Evolutionary conservation across 1,284 basidiomycete genomes (phyloP).

Genomic region (Leccinum pachyderme): DNA sequence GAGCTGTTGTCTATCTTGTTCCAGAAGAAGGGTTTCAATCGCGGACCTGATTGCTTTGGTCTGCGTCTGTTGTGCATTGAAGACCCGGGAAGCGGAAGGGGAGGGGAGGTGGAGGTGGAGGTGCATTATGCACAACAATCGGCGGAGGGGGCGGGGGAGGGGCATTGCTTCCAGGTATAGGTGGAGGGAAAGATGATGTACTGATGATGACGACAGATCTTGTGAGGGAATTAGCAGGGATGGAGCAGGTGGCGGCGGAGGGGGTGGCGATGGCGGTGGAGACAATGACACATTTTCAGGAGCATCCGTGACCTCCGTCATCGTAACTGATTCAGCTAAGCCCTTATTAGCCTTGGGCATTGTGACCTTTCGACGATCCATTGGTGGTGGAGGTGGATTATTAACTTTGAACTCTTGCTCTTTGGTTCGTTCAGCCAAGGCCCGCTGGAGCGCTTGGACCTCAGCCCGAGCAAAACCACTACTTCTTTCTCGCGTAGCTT

Average conservation of each 20-base stretch:
- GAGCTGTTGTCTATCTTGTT: slow-evolving; percentile 61
- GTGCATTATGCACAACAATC: no score
- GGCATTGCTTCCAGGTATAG: neutral
- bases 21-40: slow-evolving; percentile 89
- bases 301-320: slow-evolving; percentile 1
- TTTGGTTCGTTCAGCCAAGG: slow-evolving; percentile 52
- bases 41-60: slow-evolving; percentile 38
- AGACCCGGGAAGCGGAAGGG: slow-evolving; percentile 25
- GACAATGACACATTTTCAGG: slow-evolving; percentile 4
- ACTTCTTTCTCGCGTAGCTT: slow-evolving; percentile 70
- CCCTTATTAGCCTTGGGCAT: slow-evolving; percentile 25
- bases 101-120: slow-evolving; percentile 23
- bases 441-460: slow-evolving; percentile 51
- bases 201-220: slow-evolving; percentile 6
- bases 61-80: slow-evolving; percentile 35
- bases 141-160: no score
- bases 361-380: slow-evolving; percentile 20
- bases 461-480: slow-evolving; percentile 53
- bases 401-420: slow-evolving; percentile 72
- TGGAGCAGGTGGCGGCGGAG: slow-evolving; percentile 1
- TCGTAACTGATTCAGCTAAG: slow-evolving; percentile 1
- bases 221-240: slow-evolving; percentile 21
- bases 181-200: slow-evolving; percentile 16
- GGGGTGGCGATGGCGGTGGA: slow-evolving; percentile 13
- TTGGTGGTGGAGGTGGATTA: slow-evolving; percentile 58